A percentile compares a stretch with the other conserved stretches of the same genome.
These are phyloP conservation scores for Aspergillus fumigatus DNA, from an alignment of 2,329 filamentous ascomycete species.

Conservation along the genomic window DNA sequence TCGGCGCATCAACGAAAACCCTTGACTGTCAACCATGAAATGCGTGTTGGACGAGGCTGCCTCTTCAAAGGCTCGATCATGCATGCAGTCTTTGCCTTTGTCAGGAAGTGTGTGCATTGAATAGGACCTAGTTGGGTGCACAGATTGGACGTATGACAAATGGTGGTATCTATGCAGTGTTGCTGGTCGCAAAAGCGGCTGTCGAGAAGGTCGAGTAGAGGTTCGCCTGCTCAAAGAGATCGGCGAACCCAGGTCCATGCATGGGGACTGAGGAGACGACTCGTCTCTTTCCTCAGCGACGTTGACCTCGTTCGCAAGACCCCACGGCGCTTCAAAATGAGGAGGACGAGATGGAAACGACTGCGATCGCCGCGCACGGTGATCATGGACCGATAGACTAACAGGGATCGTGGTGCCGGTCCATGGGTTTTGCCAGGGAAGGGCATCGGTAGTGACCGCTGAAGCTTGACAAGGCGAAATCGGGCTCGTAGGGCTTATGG, in stretches of 20 bases:
- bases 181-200: constrained; percentile 20
- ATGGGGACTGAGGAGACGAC: constrained; percentile 2
- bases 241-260: constrained; percentile 5
- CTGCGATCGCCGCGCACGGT: constrained; percentile 12
- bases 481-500: constrained; percentile 7
- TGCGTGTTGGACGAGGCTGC: constrained; percentile 30
- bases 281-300: constrained; percentile 8
- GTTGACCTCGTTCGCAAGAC: background rate
- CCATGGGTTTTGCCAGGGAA: constrained; percentile 33
- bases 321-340: constrained; percentile 10
- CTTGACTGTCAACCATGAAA: constrained; percentile 29
- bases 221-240: constrained; percentile 15
- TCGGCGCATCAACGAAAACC: constrained; percentile 34
- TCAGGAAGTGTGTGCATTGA: constrained; percentile 26
- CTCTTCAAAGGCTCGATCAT: constrained; percentile 22
- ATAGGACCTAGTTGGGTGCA: constrained; percentile 24
- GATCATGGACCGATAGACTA: constrained; percentile 7
- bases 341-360: constrained; percentile 19
- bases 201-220: constrained; percentile 15
- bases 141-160: constrained; percentile 8
- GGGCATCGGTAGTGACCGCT: constrained; percentile 3
- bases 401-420: constrained; percentile 23
- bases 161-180: constrained; percentile 11
- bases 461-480: constrained; percentile 12
- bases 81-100: constrained; percentile 19